phyloP scores from a whole-genome alignment of 371 early-diverging fungal genomes.

The Coemansia sp. region DNA sequence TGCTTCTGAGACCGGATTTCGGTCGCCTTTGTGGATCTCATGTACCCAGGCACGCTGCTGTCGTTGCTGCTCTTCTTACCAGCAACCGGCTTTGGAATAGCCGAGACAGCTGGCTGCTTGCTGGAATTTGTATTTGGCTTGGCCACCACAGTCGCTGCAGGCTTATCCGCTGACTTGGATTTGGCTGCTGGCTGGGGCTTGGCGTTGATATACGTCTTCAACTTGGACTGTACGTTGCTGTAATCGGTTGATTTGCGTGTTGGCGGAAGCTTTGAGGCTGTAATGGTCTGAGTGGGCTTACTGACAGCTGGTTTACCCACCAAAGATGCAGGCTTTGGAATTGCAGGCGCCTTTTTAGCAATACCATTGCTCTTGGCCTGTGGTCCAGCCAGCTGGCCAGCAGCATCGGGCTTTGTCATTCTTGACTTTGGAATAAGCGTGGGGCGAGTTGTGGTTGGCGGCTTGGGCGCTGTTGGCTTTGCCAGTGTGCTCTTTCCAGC shows the following conservation, averaged over 20 bases:
- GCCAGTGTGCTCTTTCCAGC: neutral
- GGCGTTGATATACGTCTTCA: conserved; percentile 42
- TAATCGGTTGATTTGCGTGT: conserved; percentile 14
- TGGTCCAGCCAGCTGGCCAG: neutral
- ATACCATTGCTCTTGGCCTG: neutral
- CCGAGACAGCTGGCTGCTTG: conserved; percentile 8
- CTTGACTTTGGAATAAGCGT: conserved; percentile 7
- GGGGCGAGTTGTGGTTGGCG: neutral
- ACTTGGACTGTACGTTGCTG: conserved; percentile 42
- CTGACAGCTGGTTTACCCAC: neutral
- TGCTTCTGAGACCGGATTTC: conserved; percentile 32
- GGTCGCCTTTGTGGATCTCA: conserved; percentile 38
- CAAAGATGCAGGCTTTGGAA: neutral
- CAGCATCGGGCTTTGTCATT: neutral
- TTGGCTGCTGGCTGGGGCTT: conserved; percentile 18
- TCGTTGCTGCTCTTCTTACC: neutral
- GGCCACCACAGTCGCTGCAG: neutral
- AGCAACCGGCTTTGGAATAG: neutral
- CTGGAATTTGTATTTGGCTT: conserved; percentile 5
- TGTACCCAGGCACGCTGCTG: conserved; percentile 34
- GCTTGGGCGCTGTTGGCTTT: neutral
- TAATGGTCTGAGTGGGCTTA: neutral
- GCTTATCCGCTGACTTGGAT: conserved; percentile 3
- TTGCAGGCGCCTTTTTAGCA: neutral
- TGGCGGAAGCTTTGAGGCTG: neutral